These are phyloP conservation scores for Thelephora aurantiotincta DNA, from an alignment of 768 basidiomycete genomes.

Conservation along the genomic window DNA sequence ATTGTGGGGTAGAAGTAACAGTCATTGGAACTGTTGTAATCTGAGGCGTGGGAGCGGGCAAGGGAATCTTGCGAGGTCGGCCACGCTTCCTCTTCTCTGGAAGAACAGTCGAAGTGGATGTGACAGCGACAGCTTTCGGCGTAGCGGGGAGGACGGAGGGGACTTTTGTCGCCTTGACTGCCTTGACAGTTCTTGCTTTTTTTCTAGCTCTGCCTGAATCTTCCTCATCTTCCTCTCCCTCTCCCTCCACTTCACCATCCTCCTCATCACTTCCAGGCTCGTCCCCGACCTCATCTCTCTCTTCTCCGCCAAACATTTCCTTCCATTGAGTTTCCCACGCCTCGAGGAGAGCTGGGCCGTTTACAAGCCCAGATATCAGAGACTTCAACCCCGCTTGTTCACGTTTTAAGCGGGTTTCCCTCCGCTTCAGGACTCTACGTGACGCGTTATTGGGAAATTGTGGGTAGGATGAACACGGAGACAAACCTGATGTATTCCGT, in stretches of 20 bases:
- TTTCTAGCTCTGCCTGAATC: conserved; percentile 38
- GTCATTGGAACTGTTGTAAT: conserved; percentile 6
- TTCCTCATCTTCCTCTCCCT: conserved; percentile 22
- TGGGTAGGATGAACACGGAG: neutral
- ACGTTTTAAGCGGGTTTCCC: conserved; percentile 54
- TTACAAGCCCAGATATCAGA: conserved; percentile 56
- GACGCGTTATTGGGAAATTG: conserved; percentile 4
- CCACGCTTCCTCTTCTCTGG: conserved; percentile 79
- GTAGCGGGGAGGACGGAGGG: conserved; percentile 15
- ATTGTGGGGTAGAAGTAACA: conserved; percentile 6
- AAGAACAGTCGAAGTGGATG: conserved; percentile 21
- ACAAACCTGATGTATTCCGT: conserved; percentile 72
- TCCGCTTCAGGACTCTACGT: conserved; percentile 59
- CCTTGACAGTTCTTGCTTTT: conserved; percentile 34
- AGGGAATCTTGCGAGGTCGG: conserved; percentile 59
- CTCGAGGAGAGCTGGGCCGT: conserved; percentile 52
- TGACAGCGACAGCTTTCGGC: conserved; percentile 9
- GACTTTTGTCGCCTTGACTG: conserved; percentile 20
- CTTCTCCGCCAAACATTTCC: conserved; percentile 61
- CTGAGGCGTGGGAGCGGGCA: conserved; percentile 18
- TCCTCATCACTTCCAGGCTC: conserved; percentile 33
- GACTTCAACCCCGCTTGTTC: conserved; percentile 67
- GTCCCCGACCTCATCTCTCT: conserved; percentile 42
- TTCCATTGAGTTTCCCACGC: conserved; percentile 73
- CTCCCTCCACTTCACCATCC: conserved; percentile 30